phyloP scores from a whole-genome alignment of 2,329 filamentous ascomycete genomes.

The Fusarium sp. region DNA sequence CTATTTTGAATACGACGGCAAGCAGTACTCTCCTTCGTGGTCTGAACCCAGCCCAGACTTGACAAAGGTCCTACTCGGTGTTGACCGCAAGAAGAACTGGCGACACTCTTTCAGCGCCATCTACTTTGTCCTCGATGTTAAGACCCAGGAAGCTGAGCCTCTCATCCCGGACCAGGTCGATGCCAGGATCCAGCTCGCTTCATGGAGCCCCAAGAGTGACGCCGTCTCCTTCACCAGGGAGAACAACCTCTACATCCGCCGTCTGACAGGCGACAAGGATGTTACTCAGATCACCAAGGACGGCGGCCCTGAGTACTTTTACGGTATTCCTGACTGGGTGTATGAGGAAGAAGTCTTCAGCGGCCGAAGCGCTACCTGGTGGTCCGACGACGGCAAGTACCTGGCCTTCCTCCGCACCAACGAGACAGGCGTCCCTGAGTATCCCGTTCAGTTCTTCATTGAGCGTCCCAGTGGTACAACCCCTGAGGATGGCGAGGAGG shows the following conservation, averaged over 20 bases:
- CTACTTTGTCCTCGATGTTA: conserved; percentile 95
- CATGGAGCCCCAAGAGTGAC: conserved; percentile 89
- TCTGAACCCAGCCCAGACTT: conserved; percentile 85
- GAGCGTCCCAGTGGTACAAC: conserved; percentile 82
- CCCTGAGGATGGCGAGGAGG: conserved; percentile 77
- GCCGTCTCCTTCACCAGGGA: conserved; percentile 88
- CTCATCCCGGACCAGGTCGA: conserved; percentile 76
- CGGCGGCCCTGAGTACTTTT: conserved; percentile 89
- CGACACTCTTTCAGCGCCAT: conserved; percentile 87
- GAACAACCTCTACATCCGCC: conserved; percentile 90
- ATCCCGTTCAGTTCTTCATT: conserved; percentile 92
- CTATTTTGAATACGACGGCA: conserved; percentile 70
- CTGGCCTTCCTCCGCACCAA: conserved; percentile 94
- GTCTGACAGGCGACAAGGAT: conserved; percentile 61
- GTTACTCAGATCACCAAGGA: conserved; percentile 84
- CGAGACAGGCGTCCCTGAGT: conserved; percentile 91
- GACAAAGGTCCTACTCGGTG: conserved; percentile 86
- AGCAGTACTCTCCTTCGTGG: conserved; percentile 66
- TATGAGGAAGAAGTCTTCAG: conserved; percentile 79
- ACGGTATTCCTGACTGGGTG: conserved; percentile 97
- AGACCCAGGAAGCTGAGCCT: conserved; percentile 79
- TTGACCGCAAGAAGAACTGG: conserved; percentile 81
- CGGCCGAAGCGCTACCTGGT: conserved; percentile 90
- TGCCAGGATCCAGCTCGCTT: conserved; percentile 82
- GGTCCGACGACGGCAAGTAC: conserved; percentile 89